Base-by-base conservation (phyloP, 768 basidiomycete genomes). In the Boletus tylopilopsis region DNA sequence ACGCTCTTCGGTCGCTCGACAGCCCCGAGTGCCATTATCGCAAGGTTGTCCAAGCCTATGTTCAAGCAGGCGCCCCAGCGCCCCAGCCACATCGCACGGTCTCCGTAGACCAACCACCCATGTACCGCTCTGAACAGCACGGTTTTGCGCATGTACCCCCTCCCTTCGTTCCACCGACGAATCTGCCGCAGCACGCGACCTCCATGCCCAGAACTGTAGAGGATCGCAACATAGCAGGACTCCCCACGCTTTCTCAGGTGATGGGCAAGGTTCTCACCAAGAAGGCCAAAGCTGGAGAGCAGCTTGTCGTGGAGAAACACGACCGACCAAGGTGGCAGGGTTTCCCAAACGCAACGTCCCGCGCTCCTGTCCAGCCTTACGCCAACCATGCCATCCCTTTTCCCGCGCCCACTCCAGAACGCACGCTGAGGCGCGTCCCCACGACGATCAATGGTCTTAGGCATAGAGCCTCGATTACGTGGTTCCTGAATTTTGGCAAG, bases 1-100 rank as follows among this genome's bases (percentile, higher is more conserved):
- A 69, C 22, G 43, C 68, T 22, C 54, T 68, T 16, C 56, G 58
- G 22, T 58, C 65, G 4, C 61, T 69, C 21, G 56, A 41, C 2
- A 47, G 45, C 13, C 43, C 51, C 5, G 34, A 61, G 18, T 58
- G 53, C 34, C 67, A 67, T 24, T 67, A 67, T 42, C 67, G 66
- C 30, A 43, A 53, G 0, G 50, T 52, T 23, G 47, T 62, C 15
- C 59, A 49, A 10, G 67, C 61, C 25, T 49, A 55, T 25, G 13
- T 36, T 24, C 50, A 8, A 22, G 55, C 54, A 0, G 47, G 47
- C 4, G 34, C 39, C 3, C 29, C 44, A 9, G 44, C 47, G 10
- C 48, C 16, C 21, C 30, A 35, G 6, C 56, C 48, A 1, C 53
- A 30, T n/a, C 51, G 57, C 9, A 53, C 51, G 39, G 38, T 48